These are phyloP conservation scores for Vinca minor DNA, from an alignment of 257 asterid genomes.

Conservation along the genomic window DNA sequence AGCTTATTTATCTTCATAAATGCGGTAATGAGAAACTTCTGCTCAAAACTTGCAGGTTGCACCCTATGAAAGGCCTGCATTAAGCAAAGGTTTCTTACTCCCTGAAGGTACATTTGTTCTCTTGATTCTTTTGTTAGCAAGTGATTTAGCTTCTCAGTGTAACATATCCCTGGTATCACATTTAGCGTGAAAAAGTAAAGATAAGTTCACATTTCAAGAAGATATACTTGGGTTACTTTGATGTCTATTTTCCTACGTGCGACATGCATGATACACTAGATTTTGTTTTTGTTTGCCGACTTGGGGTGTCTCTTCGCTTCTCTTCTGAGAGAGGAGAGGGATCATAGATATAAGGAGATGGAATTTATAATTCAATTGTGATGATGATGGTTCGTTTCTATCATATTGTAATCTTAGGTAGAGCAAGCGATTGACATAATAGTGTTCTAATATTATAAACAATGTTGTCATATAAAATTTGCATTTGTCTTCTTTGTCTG, in stretches of 20 bases:
- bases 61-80: conserved; percentile 89
- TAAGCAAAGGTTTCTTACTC: conserved; percentile 83
- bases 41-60: conserved; percentile 52
- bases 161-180: no score
- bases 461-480: not conserved
- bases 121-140: not conserved
- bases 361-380: not conserved
- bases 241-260: no score
- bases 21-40: conserved; percentile 7
- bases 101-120: conserved; percentile 61
- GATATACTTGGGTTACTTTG: no score
- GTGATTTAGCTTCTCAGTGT: not conserved
- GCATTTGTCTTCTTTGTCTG: not conserved
- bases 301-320: no score
- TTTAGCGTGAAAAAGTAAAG: no score
- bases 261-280: no score
- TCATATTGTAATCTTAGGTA: not conserved
- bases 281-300: no score
- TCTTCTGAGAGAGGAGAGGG: no score
- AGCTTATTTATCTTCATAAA: not conserved
- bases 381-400: no score
- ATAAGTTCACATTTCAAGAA: no score
- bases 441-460: not conserved
- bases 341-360: no score
- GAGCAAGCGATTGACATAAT: not conserved